phyloP scores from a whole-genome alignment of 176 grass and related monocot species.

The Aegilops umbellulata region DNA sequence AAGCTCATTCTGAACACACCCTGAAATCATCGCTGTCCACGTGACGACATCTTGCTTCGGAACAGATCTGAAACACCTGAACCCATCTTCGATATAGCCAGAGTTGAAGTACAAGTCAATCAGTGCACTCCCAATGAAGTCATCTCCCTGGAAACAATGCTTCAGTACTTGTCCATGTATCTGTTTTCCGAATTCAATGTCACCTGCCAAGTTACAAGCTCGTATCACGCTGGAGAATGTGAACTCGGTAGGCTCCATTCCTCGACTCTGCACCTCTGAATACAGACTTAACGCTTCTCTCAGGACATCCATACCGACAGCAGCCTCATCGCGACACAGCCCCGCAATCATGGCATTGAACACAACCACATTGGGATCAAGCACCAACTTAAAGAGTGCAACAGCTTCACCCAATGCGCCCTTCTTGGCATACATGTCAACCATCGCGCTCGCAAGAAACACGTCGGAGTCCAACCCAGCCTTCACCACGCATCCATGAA shows the following conservation, averaged over 20 bases:
- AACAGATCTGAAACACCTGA: slow-evolving; percentile 56
- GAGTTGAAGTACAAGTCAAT: slow-evolving; percentile 66
- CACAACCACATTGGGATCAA: slow-evolving; percentile 68
- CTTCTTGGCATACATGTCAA: slow-evolving; percentile 65
- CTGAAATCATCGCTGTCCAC: slow-evolving; percentile 70
- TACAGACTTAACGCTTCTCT: slow-evolving; percentile 41
- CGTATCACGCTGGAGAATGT: slow-evolving; percentile 57
- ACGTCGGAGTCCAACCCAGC: slow-evolving; percentile 45
- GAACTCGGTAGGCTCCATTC: slow-evolving; percentile 67
- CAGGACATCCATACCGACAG: slow-evolving; percentile 13
- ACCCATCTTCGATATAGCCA: slow-evolving; percentile 47
- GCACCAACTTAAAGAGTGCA: slow-evolving; percentile 41
- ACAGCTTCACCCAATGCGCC: slow-evolving; percentile 39
- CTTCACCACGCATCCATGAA: slow-evolving; percentile 71
- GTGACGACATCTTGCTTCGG: slow-evolving; percentile 66
- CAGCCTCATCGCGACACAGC: slow-evolving; percentile 40
- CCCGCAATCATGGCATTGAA: slow-evolving; percentile 76
- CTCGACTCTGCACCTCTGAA: slow-evolving; percentile 50
- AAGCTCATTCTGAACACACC: slow-evolving; percentile 57
- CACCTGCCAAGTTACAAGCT: slow-evolving; percentile 38
- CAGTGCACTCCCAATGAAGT: slow-evolving; percentile 59
- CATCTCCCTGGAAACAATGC: slow-evolving; percentile 43
- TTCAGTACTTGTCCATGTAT: slow-evolving; percentile 61
- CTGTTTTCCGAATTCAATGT: slow-evolving; percentile 64
- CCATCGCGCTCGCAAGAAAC: slow-evolving; percentile 53